Conservation (phyloP, 768 basidiomycete species). For the Pleurotus giganteus region DNA sequence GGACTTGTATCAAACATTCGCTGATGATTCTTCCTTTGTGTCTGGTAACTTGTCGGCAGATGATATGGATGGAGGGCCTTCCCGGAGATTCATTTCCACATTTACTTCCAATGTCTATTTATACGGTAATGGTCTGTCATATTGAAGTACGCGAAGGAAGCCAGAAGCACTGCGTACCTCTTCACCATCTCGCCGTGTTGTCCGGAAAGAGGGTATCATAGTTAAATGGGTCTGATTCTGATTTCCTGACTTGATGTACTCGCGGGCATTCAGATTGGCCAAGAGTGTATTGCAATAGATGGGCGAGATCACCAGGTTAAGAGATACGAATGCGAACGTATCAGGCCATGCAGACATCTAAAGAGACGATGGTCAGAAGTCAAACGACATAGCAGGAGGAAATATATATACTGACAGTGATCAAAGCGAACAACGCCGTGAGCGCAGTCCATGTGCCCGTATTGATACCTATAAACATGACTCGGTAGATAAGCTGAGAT, state of each 20-base stretch:
- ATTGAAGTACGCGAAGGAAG: not conserved
- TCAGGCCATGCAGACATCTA: conserved; percentile 6
- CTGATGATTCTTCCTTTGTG: not conserved
- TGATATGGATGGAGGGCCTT: not conserved
- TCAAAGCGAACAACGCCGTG: conserved; percentile 1
- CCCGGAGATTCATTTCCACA: not conserved
- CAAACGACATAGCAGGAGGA: not conserved
- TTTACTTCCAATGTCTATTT: not conserved
- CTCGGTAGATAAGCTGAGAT: conserved; percentile 16
- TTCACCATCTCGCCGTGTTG: not conserved
- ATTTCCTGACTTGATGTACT: conserved; percentile 3
- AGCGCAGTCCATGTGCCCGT: conserved; percentile 9
- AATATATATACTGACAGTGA: not conserved
- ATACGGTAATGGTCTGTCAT: not conserved
- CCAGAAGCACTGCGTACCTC: not conserved
- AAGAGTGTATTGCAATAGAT: conserved; percentile 9
- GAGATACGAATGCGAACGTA: conserved; percentile 3
- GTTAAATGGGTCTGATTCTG: not conserved
- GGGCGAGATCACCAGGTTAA: conserved; percentile 7
- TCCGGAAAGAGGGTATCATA: conserved; percentile 4
- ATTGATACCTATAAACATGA: conserved; percentile 26
- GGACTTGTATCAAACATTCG: not conserved
- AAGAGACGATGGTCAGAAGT: not conserved
- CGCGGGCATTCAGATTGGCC: conserved; percentile 4
- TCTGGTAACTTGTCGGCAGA: not conserved